Percentiles rank a stretch among this genome's conserved stretches.
These are phyloP conservation scores for Cystoisospora suis DNA, from an alignment of 169 alveolate genomes.

Conservation along the genomic window DNA sequence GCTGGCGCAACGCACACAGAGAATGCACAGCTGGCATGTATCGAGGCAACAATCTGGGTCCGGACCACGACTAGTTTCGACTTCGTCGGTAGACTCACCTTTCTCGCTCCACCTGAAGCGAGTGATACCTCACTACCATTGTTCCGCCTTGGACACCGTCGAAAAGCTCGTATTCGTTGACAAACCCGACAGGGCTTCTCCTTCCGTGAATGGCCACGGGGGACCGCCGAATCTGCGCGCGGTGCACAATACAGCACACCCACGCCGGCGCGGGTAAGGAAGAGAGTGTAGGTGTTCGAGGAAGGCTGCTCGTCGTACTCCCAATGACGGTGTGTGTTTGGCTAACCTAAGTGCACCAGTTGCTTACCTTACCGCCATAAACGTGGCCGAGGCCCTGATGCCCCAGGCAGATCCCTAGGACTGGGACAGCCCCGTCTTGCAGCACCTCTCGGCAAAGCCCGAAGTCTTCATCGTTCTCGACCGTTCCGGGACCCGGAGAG, in stretches of 20 bases:
- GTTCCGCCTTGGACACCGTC: conserved; percentile 17
- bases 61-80: too few relatives aligned
- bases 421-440: background rate
- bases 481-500: conserved; percentile 68
- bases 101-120: conserved; percentile 29
- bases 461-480: conserved; percentile 53
- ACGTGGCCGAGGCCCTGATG: conserved; percentile 63
- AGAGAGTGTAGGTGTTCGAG: background rate
- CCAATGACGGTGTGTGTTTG: background rate
- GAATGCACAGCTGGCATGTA: background rate
- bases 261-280: background rate
- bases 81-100: conserved; percentile 34
- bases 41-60: too few relatives aligned
- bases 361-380: conserved; percentile 58
- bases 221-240: conserved; percentile 42
- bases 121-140: conserved; percentile 57
- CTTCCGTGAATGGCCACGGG: conserved; percentile 57
- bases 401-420: conserved; percentile 69
- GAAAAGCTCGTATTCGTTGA: conserved; percentile 21
- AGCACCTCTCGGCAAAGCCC: conserved; percentile 43
- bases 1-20: conserved; percentile 20
- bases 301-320: background rate
- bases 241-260: background rate
- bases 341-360: background rate
- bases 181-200: conserved; percentile 26